These are phyloP conservation scores for Emericellopsis cladophorae DNA, from an alignment of 2,329 filamentous ascomycete genomes.

Conservation along the genomic window DNA sequence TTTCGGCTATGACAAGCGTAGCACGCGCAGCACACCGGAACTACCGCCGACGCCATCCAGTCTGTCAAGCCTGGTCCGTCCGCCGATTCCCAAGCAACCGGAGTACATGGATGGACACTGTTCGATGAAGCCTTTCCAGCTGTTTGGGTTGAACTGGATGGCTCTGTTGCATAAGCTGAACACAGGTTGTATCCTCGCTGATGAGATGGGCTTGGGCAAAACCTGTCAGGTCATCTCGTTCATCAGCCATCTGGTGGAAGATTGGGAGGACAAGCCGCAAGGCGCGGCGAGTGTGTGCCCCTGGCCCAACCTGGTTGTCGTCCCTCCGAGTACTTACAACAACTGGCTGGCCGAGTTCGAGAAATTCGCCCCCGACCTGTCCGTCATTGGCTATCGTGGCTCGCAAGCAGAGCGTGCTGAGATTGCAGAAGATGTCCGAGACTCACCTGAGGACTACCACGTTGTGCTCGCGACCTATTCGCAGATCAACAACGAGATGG, in stretches of 20 bases:
- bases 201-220: slow-evolving; percentile 96
- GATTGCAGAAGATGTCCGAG: slow-evolving; percentile 53
- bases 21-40: slow-evolving; percentile 15
- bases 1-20: slow-evolving; percentile 26
- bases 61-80: slow-evolving; percentile 18
- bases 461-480: slow-evolving; percentile 48
- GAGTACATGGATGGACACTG: slow-evolving; percentile 63
- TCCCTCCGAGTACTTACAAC: slow-evolving; percentile 85
- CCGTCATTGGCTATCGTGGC: slow-evolving; percentile 60
- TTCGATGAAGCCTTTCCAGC: slow-evolving; percentile 81
- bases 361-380: slow-evolving; percentile 68
- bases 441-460: slow-evolving; percentile 51
- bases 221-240: slow-evolving; percentile 95
- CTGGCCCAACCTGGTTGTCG: slow-evolving; percentile 73
- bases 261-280: slow-evolving; percentile 24
- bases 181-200: slow-evolving; percentile 82
- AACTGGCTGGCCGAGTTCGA: slow-evolving; percentile 92
- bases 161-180: slow-evolving; percentile 67
- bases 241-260: slow-evolving; percentile 68
- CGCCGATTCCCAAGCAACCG: slow-evolving; percentile 52
- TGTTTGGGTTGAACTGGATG: slow-evolving; percentile 93
- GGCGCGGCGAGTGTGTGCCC: slow-evolving; percentile 12
- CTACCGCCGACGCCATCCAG: slow-evolving; percentile 29
- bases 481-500: slow-evolving; percentile 39
- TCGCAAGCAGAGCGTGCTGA: slow-evolving; percentile 52